A percentile compares a stretch with the other conserved stretches of the same genome.
These are phyloP conservation scores for Saitozyma podzolica DNA, from an alignment of 768 basidiomycete species.

Conservation along the genomic window DNA sequence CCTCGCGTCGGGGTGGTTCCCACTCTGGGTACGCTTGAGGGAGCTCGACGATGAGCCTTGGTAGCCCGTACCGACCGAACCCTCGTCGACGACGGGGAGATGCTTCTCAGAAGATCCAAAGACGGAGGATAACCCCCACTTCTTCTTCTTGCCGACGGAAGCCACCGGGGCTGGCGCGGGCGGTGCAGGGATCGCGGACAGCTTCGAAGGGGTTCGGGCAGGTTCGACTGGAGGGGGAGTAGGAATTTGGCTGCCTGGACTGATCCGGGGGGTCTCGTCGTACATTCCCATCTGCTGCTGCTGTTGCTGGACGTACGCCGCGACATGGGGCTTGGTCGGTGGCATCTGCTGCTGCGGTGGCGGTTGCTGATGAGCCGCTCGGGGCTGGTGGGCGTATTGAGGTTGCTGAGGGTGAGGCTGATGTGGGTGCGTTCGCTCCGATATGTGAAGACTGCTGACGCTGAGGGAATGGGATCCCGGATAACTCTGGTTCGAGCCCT, in stretches of 20 bases:
- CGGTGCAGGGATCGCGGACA: background rate
- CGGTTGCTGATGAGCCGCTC: no score
- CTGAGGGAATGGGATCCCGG: conserved; percentile 7
- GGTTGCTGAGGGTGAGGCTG: no score
- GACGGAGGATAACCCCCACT: conserved; percentile 53
- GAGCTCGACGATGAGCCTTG: conserved; percentile 18
- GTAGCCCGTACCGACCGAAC: conserved; percentile 14
- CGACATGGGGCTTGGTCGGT: conserved; percentile 30
- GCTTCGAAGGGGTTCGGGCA: background rate
- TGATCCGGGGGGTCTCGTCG: conserved; percentile 20
- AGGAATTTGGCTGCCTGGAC: background rate
- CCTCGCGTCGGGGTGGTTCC: conserved; percentile 28
- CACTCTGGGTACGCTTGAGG: conserved; percentile 51
- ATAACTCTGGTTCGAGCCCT: conserved; percentile 13
- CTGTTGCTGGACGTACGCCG: conserved; percentile 33
- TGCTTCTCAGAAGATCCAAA: conserved; percentile 49
- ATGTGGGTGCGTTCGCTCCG: no score
- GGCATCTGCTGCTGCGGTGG: conserved; percentile 7
- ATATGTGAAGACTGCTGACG: background rate
- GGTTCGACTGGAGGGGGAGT: background rate
- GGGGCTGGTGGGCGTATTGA: no score
- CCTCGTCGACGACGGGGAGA: conserved; percentile 38
- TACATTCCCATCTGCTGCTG: conserved; percentile 18
- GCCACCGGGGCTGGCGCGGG: conserved; percentile 22
- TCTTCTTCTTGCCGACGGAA: conserved; percentile 51